phyloP scores from a whole-genome alignment of 441 rosid species.

The Adansonia rubrostipa region DNA sequence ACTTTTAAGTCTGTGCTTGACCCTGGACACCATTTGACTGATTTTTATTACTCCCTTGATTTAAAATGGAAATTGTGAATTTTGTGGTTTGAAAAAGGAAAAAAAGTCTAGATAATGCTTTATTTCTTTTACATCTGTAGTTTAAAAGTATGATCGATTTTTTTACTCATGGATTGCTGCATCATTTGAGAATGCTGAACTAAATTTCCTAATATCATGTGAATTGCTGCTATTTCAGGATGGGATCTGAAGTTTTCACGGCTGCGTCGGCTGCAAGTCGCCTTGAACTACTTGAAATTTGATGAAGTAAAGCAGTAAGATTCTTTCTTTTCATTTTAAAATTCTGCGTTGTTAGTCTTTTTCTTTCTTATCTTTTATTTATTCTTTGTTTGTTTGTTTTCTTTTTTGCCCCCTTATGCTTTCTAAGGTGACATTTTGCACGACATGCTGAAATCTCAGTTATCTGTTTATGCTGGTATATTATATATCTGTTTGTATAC shows the following conservation, averaged over 20 bases:
- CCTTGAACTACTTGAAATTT: constrained; percentile 81
- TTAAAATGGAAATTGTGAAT: background rate
- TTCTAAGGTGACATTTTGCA: background rate
- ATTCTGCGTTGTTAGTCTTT: background rate
- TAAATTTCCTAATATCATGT: constrained; percentile 31
- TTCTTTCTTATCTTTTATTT: constrained; percentile 1
- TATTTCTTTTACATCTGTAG: background rate
- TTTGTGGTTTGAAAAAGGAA: background rate
- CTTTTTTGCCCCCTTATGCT: background rate
- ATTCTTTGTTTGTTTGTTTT: background rate
- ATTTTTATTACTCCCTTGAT: background rate
- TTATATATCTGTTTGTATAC: constrained; percentile 1
- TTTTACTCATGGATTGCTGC: background rate
- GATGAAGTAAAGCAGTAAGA: constrained; percentile 89
- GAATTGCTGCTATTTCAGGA: constrained; percentile 56
- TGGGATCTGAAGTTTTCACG: constrained; percentile 87
- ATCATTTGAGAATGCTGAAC: constrained; percentile 24
- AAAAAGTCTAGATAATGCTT: background rate
- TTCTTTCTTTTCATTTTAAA: constrained; percentile 29
- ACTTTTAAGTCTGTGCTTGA: background rate
- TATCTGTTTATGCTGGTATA: background rate
- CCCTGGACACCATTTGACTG: background rate
- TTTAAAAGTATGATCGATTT: constrained; percentile 8
- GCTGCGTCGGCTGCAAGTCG: constrained; percentile 78
- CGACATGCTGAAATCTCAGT: constrained; percentile 9